phyloP scores from a whole-genome alignment of 768 basidiomycete species.

The Mycena latifolia region DNA sequence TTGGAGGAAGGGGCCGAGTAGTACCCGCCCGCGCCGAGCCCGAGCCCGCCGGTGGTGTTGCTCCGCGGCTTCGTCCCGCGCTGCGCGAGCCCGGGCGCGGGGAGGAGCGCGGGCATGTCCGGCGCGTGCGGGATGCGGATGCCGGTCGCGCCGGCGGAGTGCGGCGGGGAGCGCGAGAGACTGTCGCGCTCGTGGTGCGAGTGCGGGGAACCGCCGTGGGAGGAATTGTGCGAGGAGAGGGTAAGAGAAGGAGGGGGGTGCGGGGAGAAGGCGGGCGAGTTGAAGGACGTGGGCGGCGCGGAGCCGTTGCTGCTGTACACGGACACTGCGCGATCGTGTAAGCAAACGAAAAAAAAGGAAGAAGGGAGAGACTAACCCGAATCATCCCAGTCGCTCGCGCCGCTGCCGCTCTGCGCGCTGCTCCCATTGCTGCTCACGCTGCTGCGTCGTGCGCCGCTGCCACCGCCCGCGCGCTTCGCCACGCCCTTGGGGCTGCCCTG shows the following conservation, averaged over 20 bases:
- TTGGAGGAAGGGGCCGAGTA: neutral
- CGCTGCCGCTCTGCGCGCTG: conserved; percentile 68
- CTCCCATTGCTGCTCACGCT: conserved; percentile 73
- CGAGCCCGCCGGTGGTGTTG: conserved; percentile 35
- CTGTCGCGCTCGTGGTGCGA: conserved; percentile 43
- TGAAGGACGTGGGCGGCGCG: conserved; percentile 72
- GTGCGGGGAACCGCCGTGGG: conserved; percentile 39
- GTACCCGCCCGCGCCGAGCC: too few relatives aligned
- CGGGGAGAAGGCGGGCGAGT: conserved; percentile 59
- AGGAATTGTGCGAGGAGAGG: conserved; percentile 67
- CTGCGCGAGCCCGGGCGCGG: neutral
- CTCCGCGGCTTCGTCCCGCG: conserved; percentile 33
- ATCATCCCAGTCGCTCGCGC: conserved; percentile 87
- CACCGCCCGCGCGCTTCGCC: conserved; percentile 35
- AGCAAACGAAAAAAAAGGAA: conserved; percentile 37
- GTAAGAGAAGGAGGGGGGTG: conserved; percentile 65
- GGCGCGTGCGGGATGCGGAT: conserved; percentile 83
- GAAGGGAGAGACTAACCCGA: conserved; percentile 62
- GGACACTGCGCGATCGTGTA: conserved; percentile 49
- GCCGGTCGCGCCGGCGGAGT: conserved; percentile 48
- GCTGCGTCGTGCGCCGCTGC: conserved; percentile 62
- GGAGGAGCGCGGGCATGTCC: conserved; percentile 70
- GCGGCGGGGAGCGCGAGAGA: conserved; percentile 19
- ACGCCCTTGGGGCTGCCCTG: conserved; percentile 45
- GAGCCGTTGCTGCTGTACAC: conserved; percentile 68